Percentiles rank a stretch among this genome's conserved stretches.
These are phyloP conservation scores for Pugionium dolabratum DNA, from an alignment of 345 rosid genomes.

Conservation along the genomic window DNA sequence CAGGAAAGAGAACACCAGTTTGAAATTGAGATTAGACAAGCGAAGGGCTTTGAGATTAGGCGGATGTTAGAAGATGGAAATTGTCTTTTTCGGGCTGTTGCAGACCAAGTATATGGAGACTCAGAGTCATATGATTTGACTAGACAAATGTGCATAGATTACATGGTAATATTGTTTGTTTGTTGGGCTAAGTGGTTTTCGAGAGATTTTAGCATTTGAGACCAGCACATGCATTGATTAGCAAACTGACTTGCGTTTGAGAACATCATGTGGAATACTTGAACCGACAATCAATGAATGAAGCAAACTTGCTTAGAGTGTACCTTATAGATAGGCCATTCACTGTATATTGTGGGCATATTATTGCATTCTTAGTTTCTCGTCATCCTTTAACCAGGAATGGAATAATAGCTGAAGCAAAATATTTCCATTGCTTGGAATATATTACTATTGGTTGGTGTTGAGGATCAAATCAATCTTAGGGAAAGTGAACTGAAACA, in stretches of 20 bases:
- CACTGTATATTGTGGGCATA: not conserved
- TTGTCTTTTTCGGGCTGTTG: slow-evolving; percentile 95
- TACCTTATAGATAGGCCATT: slow-evolving; percentile 3
- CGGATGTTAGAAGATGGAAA: slow-evolving; percentile 98
- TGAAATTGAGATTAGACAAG: slow-evolving; percentile 77
- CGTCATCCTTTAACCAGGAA: slow-evolving; percentile 11
- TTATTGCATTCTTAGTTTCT: slow-evolving; percentile 16
- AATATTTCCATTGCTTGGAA: not conserved
- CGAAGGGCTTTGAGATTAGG: slow-evolving; percentile 81
- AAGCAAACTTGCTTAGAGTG: not conserved
- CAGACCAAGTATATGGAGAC: slow-evolving; percentile 99
- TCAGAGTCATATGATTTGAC: slow-evolving; percentile 70
- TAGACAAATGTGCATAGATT: slow-evolving; percentile 95
- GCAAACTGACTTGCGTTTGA: slow-evolving; percentile 11
- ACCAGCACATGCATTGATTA: slow-evolving; percentile 18
- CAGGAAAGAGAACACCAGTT: slow-evolving; percentile 95
- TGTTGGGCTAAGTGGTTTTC: not conserved
- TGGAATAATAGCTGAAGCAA: not conserved
- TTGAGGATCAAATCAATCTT: not conserved
- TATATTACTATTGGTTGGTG: not conserved
- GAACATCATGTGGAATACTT: not conserved
- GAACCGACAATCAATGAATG: not conserved
- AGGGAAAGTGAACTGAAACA: not conserved
- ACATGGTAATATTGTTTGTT: slow-evolving; percentile 65
- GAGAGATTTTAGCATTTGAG: not conserved